Evolutionary conservation across 78 protist genomes (phyloP), one percentile per base, ranked within the genome.

Genomic region (Cavenderia fasciculata): DNA sequence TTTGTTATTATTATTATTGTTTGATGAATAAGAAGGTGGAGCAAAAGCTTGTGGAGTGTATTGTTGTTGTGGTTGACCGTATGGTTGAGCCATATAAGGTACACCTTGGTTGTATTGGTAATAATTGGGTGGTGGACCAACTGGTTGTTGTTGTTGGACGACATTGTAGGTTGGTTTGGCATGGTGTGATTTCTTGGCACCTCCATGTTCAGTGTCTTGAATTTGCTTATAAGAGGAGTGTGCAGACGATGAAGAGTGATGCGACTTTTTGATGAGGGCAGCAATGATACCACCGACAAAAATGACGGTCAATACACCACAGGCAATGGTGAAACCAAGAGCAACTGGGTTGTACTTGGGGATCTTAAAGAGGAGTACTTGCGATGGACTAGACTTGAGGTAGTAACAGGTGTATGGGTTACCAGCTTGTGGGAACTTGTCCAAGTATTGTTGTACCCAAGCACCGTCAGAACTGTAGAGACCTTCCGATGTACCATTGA

Each of bases 71-170:
- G n/a, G n/a, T n/a, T n/a, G n/a, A n/a, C n/a, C n/a, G n/a, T n/a
- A n/a, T 21, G 12, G 19, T 63, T 1, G n/a, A 21, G 51, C 11
- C 51, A 59, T 41, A 63, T 63, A 38, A 38, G 78, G 56, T 5
- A 71, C 62, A 49, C 78, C 78, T 71, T 71, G 78, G n/a, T 71
- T 71, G 34, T 71, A 71, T 71, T 71, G 78, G 29, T 71, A 71
- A 34, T 71, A 71, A 16, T 19, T 19, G 8, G 41, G 47, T 46
- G 52, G 12, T 46, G 52, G 52, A 14, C 12, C 52, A 46, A 46
- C 8, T 14, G 12, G 12, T 46, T 12, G 23, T 14, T 12, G 52
- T 46, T 46, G 52, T 14, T 19, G 11, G 38, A 6, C 36, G 4
- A 29, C 21, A 23, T 29, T 40, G 0, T 25, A 69, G 14, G 43